A percentile compares a stretch with the other conserved stretches of the same genome.
Conservation (phyloP, 768 basidiomycete species). For the Lanmaoa rubissima region DNA sequence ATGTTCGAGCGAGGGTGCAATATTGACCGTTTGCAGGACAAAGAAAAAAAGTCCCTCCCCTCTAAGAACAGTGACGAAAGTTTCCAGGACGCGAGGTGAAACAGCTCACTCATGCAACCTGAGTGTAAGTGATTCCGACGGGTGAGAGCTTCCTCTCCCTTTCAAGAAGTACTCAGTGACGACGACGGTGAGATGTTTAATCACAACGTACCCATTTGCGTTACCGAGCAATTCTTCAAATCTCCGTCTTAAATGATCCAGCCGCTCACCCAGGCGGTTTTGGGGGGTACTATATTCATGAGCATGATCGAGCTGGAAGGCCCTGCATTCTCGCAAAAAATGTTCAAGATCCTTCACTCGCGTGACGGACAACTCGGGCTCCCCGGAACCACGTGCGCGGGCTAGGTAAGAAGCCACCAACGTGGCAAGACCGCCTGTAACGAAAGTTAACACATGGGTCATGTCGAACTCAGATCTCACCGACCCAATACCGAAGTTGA, state of each 20-base stretch:
- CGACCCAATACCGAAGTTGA: slow-evolving; percentile 40
- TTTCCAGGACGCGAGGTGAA: not conserved
- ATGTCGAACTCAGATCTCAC: slow-evolving; percentile 3
- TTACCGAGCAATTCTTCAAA: slow-evolving; percentile 34
- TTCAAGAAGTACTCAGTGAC: not conserved
- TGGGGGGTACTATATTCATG: slow-evolving; percentile 26
- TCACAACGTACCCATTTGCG: slow-evolving; percentile 18
- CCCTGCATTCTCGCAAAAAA: slow-evolving; percentile 60
- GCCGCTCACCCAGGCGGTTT: slow-evolving; percentile 6
- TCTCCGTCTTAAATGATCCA: slow-evolving; percentile 17
- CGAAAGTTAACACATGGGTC: not conserved
- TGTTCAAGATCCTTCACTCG: slow-evolving; percentile 62
- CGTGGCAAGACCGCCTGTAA: slow-evolving; percentile 61
- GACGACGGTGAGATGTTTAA: not conserved
- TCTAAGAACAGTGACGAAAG: not conserved
- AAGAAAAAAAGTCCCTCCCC: not conserved
- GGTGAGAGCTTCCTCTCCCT: slow-evolving; percentile 24
- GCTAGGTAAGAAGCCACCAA: slow-evolving; percentile 72
- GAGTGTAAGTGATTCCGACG: slow-evolving; percentile 6
- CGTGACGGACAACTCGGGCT: slow-evolving; percentile 61
- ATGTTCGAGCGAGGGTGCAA: not conserved
- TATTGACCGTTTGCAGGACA: not conserved
- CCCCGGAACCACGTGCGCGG: slow-evolving; percentile 62
- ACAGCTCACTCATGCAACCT: not conserved
- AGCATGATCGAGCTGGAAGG: slow-evolving; percentile 59